phyloP scores from a whole-genome alignment of 2,329 filamentous ascomycete genomes.

The Talaromyces sp. region DNA sequence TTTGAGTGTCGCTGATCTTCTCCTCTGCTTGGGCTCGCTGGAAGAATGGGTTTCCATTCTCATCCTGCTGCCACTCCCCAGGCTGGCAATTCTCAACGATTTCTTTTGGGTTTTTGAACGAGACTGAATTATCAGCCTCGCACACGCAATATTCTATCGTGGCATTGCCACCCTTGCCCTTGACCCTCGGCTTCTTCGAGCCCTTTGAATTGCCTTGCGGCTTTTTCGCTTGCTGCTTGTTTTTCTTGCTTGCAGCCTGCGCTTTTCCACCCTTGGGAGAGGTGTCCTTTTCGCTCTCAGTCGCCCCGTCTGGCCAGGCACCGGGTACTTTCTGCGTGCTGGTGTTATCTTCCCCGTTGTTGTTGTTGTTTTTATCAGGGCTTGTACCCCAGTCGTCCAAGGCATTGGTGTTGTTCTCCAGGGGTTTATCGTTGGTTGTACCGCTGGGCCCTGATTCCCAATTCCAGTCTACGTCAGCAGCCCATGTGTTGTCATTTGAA shows the following conservation, averaged over 20 bases:
- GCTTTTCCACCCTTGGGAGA: background rate
- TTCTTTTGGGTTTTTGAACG: conserved; percentile 24
- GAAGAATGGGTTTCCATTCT: background rate
- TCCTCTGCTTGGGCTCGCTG: background rate
- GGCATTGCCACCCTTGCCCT: conserved; percentile 13
- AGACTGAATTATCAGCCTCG: conserved; percentile 30
- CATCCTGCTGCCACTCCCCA: conserved; percentile 20
- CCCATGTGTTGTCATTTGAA: background rate
- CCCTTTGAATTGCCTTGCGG: background rate
- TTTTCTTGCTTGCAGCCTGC: background rate
- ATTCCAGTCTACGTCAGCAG: background rate
- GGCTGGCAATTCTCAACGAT: conserved; percentile 25
- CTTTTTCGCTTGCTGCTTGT: background rate
- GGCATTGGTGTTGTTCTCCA: background rate
- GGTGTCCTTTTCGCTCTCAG: background rate
- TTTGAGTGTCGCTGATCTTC: background rate
- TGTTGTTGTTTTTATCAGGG: background rate
- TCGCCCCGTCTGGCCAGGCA: background rate
- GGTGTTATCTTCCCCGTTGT: background rate
- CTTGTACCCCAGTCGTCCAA: background rate
- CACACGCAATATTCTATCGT: conserved; percentile 27
- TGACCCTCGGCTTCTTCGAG: background rate
- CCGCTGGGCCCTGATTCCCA: background rate
- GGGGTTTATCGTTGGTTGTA: background rate
- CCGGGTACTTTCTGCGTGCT: background rate